phyloP scores from a whole-genome alignment of 805 yeast species.

The Ogataea pignaliae region DNA sequence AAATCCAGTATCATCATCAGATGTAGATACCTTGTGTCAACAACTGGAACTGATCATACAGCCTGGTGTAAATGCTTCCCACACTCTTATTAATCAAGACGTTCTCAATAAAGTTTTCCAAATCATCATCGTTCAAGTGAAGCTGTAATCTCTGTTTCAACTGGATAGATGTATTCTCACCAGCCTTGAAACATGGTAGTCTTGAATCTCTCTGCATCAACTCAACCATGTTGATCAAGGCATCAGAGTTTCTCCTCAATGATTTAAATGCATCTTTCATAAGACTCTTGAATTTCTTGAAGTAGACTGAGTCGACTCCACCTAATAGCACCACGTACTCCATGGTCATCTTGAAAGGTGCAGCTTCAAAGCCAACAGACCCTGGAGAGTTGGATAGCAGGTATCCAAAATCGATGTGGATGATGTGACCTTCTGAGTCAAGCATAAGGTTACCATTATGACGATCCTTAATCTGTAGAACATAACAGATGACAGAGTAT shows the following conservation, averaged over 20 bases:
- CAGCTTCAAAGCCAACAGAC: slow-evolving; percentile 94
- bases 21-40: slow-evolving; percentile 92
- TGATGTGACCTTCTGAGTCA: slow-evolving; percentile 91
- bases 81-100: slow-evolving; percentile 72
- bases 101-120: slow-evolving; percentile 74
- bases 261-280: slow-evolving; percentile 73
- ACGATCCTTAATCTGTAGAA: slow-evolving; percentile 90
- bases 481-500: slow-evolving; percentile 84
- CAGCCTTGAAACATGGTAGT: slow-evolving; percentile 88
- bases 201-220: slow-evolving; percentile 89
- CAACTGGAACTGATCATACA: slow-evolving; percentile 93
- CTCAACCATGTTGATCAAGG: slow-evolving; percentile 78
- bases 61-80: slow-evolving; percentile 84
- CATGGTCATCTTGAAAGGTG: slow-evolving; percentile 87
- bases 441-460: slow-evolving; percentile 98
- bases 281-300: slow-evolving; percentile 52
- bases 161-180: slow-evolving; percentile 75
- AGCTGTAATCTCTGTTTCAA: slow-evolving; percentile 79
- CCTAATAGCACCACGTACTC: slow-evolving; percentile 90
- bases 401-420: slow-evolving; percentile 95
- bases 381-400: slow-evolving; percentile 93
- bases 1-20: slow-evolving; percentile 22
- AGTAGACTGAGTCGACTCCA: slow-evolving; percentile 63
- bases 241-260: slow-evolving; percentile 68
- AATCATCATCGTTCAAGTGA: slow-evolving; percentile 66